A percentile compares a stretch with the other conserved stretches of the same genome.
Conservation (phyloP, 805 yeast genomes). For the Candida succiphila region DNA sequence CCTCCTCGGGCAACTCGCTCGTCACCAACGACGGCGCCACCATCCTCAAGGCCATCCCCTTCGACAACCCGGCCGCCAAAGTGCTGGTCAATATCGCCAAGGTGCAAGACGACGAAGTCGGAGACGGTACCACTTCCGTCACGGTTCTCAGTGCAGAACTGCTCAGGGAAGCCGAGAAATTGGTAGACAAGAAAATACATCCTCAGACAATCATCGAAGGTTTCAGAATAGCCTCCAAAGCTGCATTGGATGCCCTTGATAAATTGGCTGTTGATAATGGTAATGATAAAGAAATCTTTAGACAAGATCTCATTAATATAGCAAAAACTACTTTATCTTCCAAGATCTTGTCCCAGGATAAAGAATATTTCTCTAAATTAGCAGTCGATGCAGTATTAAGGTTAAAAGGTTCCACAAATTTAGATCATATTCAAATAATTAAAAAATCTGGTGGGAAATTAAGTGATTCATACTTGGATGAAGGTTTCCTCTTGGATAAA, state of each 20-base stretch:
- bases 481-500: constrained; percentile 89
- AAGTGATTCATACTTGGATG: constrained; percentile 87
- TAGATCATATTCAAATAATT: constrained; percentile 87
- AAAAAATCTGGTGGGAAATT: constrained; percentile 91
- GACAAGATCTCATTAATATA: constrained; percentile 71
- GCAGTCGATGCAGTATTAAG: constrained; percentile 93
- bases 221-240: constrained; percentile 75
- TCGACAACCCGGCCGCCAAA: constrained; percentile 96
- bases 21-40: constrained; percentile 99
- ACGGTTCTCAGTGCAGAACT: constrained; percentile 87
- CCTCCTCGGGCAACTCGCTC: constrained; percentile 65
- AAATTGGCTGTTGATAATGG: constrained; percentile 69
- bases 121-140: constrained; percentile 97
- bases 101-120: constrained; percentile 97
- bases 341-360: constrained; percentile 91
- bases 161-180: constrained; percentile 86
- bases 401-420: constrained; percentile 76
- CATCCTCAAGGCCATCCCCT: constrained; percentile 83
- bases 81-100: constrained; percentile 90
- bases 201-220: constrained; percentile 98
- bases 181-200: constrained; percentile 87
- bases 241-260: constrained; percentile 78
- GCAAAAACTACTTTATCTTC: constrained; percentile 92
- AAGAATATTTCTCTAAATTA: constrained; percentile 75
- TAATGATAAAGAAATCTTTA: constrained; percentile 45